Conservation (phyloP, 208 protist genomes). For the Crithidia acanthocephali region DNA sequence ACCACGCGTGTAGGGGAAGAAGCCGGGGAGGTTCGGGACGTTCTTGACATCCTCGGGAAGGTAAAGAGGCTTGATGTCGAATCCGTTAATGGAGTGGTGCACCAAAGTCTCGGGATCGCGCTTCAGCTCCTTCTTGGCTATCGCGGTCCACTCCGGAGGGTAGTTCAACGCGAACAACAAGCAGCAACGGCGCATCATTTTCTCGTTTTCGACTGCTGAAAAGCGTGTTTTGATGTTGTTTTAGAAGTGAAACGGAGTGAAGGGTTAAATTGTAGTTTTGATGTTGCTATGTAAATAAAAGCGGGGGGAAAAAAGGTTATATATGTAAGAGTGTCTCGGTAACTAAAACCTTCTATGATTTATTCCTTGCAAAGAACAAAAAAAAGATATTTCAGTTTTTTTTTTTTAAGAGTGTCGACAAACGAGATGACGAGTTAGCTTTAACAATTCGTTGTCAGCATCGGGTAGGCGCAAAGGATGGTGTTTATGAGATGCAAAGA, state of each 20-base stretch:
- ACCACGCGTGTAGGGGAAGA: conserved; percentile 94
- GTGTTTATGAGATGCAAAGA: too few species aligned
- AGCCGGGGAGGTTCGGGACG: conserved; percentile 61
- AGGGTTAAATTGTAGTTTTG: not conserved
- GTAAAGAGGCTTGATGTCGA: conserved; percentile 93
- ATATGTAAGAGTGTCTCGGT: too few species aligned
- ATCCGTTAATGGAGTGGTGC: conserved; percentile 70
- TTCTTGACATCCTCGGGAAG: conserved; percentile 38
- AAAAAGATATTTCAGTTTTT: too few species aligned
- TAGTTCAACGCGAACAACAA: conserved; percentile 39
- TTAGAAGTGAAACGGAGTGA: conserved; percentile 7
- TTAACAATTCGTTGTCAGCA: too few species aligned
- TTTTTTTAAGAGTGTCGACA: too few species aligned
- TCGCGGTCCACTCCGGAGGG: conserved; percentile 65
- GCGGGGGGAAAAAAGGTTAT: not conserved
- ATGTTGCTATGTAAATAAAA: not conserved
- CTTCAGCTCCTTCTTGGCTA: conserved; percentile 87
- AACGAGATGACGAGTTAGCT: too few species aligned
- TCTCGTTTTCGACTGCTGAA: not conserved
- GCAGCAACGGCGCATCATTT: conserved; percentile 75
- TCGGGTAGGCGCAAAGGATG: too few species aligned
- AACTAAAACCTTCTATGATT: too few species aligned
- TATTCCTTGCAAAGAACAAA: too few species aligned
- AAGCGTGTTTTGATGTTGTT: conserved; percentile 8
- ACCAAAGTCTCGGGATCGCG: conserved; percentile 58